Percentiles rank a stretch among this genome's conserved stretches.
Evolutionary conservation across 495 filamentous ascomycete genomes (phyloP).

Genomic region (Tuber brumale): DNA sequence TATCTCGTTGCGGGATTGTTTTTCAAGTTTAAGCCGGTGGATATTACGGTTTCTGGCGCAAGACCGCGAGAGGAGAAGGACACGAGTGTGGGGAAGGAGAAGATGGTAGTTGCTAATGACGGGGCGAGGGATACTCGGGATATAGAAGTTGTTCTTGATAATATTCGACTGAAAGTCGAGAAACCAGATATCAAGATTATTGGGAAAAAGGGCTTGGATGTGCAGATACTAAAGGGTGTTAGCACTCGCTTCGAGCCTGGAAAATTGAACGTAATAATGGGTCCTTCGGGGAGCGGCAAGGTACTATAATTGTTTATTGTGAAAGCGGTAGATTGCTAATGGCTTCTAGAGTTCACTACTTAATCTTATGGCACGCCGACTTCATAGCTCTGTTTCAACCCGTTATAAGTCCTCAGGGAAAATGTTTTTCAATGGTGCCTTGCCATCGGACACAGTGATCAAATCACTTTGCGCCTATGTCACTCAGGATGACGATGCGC

Average conservation of each 20-base stretch:
- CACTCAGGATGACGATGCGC: slow-evolving; percentile 67
- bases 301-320: not conserved
- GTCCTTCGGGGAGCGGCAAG: slow-evolving; percentile 67
- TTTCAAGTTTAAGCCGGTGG: slow-evolving; percentile 54
- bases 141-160: slow-evolving; percentile 56
- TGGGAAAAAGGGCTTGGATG: slow-evolving; percentile 45
- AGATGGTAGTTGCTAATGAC: slow-evolving; percentile 46
- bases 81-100: slow-evolving; percentile 56
- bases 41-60: slow-evolving; percentile 52
- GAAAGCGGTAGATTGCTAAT: not conserved
- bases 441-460: slow-evolving; percentile 58
- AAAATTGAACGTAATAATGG: slow-evolving; percentile 68
- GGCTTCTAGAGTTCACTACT: slow-evolving; percentile 52
- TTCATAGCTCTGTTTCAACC: slow-evolving; percentile 53
- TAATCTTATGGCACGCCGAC: slow-evolving; percentile 59
- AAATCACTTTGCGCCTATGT: slow-evolving; percentile 67
- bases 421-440: slow-evolving; percentile 61
- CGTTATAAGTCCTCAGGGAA: slow-evolving; percentile 53
- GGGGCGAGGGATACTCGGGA: slow-evolving; percentile 51
- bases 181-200: slow-evolving; percentile 49
- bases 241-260: slow-evolving; percentile 57
- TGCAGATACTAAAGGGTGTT: slow-evolving; percentile 59
- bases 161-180: slow-evolving; percentile 57
- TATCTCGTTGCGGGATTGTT: slow-evolving; percentile 52
- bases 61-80: slow-evolving; percentile 54